phyloP scores from a whole-genome alignment of 495 filamentous ascomycete species.

The Evernia prunastri region DNA sequence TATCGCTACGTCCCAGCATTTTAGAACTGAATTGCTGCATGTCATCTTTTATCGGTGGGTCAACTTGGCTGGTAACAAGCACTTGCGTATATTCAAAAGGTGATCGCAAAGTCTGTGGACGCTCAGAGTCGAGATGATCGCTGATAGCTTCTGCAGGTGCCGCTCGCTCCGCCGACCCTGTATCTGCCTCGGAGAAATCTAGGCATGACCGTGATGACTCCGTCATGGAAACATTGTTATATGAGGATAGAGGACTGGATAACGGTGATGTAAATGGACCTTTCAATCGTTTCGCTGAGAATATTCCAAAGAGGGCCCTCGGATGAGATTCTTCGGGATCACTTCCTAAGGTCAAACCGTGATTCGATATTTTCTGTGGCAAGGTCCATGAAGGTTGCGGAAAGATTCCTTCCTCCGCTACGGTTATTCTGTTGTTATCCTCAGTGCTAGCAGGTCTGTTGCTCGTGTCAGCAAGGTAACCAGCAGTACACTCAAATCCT shows the following conservation, averaged over 20 bases:
- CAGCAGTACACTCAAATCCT: not conserved
- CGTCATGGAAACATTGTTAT: not conserved
- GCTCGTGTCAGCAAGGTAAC: not conserved
- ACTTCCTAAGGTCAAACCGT: not conserved
- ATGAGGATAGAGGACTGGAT: not conserved
- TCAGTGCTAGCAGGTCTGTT: not conserved
- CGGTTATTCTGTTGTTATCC: not conserved
- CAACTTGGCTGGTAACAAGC: not conserved
- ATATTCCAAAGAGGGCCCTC: not conserved
- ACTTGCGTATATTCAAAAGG: slow-evolving; percentile 1
- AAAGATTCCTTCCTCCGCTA: not conserved
- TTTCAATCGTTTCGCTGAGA: slow-evolving; percentile 7
- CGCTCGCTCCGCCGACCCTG: not conserved
- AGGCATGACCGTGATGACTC: not conserved
- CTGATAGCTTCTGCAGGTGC: not conserved
- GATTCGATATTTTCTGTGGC: slow-evolving; percentile 8
- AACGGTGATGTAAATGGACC: not conserved
- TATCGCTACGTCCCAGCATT: not conserved
- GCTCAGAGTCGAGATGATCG: not conserved
- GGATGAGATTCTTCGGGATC: slow-evolving; percentile 3
- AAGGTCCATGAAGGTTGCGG: not conserved
- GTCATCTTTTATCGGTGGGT: not conserved
- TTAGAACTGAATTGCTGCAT: not conserved
- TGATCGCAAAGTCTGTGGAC: not conserved
- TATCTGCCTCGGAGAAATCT: not conserved